Percentiles rank a stretch among this genome's conserved stretches.
These are phyloP conservation scores for Colletotrichum ledebouriae DNA, from an alignment of 2,329 filamentous ascomycete genomes.

Conservation along the genomic window DNA sequence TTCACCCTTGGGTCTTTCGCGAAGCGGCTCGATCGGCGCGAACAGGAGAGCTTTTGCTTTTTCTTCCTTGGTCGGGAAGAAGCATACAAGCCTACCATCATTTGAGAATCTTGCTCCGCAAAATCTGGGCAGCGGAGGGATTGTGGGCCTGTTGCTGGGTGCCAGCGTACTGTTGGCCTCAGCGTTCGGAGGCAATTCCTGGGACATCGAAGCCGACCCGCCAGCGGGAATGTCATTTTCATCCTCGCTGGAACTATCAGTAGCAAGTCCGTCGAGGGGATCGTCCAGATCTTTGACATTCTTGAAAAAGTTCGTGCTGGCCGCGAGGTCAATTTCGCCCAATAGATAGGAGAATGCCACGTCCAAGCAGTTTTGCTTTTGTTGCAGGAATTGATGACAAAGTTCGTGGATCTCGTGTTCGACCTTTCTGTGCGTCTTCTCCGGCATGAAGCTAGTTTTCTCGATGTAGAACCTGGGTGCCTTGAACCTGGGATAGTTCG, in stretches of 20 bases:
- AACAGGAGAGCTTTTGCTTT: conserved; percentile 66
- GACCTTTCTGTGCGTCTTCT: conserved; percentile 66
- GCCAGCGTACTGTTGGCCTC: conserved; percentile 68
- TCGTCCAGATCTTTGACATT: conserved; percentile 74
- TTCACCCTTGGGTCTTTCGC: conserved; percentile 65
- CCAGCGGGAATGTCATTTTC: conserved; percentile 69
- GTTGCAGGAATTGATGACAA: conserved; percentile 66
- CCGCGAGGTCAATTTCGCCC: conserved; percentile 72
- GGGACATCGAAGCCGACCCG: conserved; percentile 71
- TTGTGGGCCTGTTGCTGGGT: conserved; percentile 65
- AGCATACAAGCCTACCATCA: conserved; percentile 74
- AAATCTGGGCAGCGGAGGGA: conserved; percentile 67
- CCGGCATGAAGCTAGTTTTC: conserved; percentile 73
- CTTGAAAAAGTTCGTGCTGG: conserved; percentile 72
- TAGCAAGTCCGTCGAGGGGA: conserved; percentile 68
- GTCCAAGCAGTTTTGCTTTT: conserved; percentile 73
- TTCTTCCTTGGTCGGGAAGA: conserved; percentile 77
- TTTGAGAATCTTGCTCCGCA: conserved; percentile 74
- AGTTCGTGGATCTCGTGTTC: conserved; percentile 70
- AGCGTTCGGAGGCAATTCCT: conserved; percentile 68
- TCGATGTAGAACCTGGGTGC: conserved; percentile 72
- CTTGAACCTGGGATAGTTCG: conserved; percentile 69
- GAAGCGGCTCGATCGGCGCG: conserved; percentile 59
- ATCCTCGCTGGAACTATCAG: conserved; percentile 88
- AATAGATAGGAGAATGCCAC: conserved; percentile 73